Evolutionary conservation across 208 protist genomes (phyloP).

Genomic region (Wallacemonas sp.): DNA sequence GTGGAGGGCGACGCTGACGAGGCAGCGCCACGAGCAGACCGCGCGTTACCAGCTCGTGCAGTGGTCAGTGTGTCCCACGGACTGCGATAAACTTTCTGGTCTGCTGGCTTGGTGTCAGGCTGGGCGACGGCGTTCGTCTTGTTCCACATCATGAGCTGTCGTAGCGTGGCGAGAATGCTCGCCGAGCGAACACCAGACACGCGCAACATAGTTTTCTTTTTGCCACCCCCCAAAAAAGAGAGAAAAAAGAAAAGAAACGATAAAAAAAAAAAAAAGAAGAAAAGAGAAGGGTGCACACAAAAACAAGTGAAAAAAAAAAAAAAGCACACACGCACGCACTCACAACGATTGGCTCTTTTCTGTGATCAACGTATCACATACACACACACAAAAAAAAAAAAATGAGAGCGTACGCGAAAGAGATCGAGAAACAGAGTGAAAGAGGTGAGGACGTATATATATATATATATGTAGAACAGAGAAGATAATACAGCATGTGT

Average conservation of each 20-base stretch:
- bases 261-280: not conserved
- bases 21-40: too few species aligned
- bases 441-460: not conserved
- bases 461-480: constrained; percentile 5
- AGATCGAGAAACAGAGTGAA: not conserved
- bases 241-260: not conserved
- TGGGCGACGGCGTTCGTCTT: constrained; percentile 29
- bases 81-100: constrained; percentile 6
- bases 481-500: too few species aligned
- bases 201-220: constrained; percentile 11
- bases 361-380: too few species aligned
- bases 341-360: too few species aligned
- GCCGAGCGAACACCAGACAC: not conserved
- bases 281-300: too few species aligned
- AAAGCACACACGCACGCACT: too few species aligned
- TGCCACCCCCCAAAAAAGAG: not conserved
- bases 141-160: constrained; percentile 42
- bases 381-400: too few species aligned
- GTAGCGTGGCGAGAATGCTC: constrained; percentile 26
- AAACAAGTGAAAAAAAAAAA: too few species aligned
- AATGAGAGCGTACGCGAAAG: too few species aligned
- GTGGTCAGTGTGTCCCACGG: too few species aligned
- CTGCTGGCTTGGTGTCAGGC: not conserved
- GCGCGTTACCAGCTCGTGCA: too few species aligned
- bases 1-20: not conserved